Base-by-base conservation (phyloP, 2,329 filamentous ascomycete genomes). In the Biscogniauxia marginata region DNA sequence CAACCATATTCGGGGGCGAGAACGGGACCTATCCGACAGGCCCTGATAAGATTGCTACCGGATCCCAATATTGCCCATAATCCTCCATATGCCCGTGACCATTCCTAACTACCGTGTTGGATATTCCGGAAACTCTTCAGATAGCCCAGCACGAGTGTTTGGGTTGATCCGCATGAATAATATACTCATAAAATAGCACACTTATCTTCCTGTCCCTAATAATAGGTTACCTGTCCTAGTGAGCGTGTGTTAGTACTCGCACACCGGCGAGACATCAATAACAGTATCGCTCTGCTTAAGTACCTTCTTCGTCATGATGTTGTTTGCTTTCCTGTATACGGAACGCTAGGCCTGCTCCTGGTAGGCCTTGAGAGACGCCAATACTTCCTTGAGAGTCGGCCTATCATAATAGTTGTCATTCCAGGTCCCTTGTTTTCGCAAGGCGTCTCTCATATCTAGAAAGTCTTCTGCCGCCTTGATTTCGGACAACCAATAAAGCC, bases 391-490 rank as follows among this genome's bases (percentile, higher is more conserved):
- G 47, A 84, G 63, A 7, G 62, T 77, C 1, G 81, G 81, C 6
- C 82, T 72, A 23, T 73, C 67, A 60, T 77, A 84, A 59, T 76
- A 77, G 58, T 84, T 84, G 48, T 76, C 76, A 19, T 76, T 72
- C 80, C 80, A 83, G 46, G 68, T 64, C 2, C 79, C 79, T 5
- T 54, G 52, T 8, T 57, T 63, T 57, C 71, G 72, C 60, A 73
- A 69, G 16, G 70, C 67, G 2, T 73, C 66, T 54, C 82, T 74
- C 51, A 71, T 63, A 21, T 68, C 63, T 45, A 84, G 65, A 67
- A 80, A 84, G 7, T 69, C 64, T 65, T 81, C 78, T 0, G 82
- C 78, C 25, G 70, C 74, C 22, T 72, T 66, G 49, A 84, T 71
- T 67, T 84, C 81, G 23, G 60, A 65, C 11, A 59, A 63, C 82